Conservation (phyloP, 441 rosid species). For the Pelargonium fulgidum region DNA sequence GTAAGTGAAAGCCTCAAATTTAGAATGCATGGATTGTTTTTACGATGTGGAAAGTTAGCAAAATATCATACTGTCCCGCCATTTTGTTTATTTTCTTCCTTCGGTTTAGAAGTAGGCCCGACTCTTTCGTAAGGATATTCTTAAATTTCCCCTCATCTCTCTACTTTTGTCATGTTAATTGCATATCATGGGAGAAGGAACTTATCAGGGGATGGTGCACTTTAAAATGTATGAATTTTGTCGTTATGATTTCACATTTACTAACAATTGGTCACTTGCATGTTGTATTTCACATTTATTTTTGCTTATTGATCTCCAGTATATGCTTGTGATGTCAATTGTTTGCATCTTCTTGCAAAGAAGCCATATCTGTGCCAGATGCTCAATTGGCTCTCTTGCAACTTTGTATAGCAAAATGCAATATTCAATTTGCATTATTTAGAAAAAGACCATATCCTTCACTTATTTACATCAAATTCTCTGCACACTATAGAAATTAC, state of each 20-base stretch:
- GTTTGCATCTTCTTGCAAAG: no score
- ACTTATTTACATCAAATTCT: no score
- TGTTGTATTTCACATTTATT: neutral
- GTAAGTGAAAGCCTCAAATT: slow-evolving; percentile 38
- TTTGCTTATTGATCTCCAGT: no score
- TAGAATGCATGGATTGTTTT: slow-evolving; percentile 39
- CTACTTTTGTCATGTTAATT: slow-evolving; percentile 25
- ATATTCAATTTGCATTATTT: no score
- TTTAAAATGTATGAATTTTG: neutral
- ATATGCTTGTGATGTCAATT: no score
- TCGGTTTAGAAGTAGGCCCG: slow-evolving; percentile 24
- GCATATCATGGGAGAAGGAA: slow-evolving; percentile 15
- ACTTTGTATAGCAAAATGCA: no score
- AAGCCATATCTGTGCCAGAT: no score
- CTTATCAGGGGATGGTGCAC: slow-evolving; percentile 19
- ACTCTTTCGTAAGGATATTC: slow-evolving; percentile 20
- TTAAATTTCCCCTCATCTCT: slow-evolving; percentile 14
- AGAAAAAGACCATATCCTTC: no score
- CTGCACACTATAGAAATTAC: no score
- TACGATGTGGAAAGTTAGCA: slow-evolving; percentile 33
- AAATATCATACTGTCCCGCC: slow-evolving; percentile 11
- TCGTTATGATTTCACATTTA: neutral
- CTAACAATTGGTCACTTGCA: neutral
- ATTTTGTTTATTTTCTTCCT: slow-evolving; percentile 7
- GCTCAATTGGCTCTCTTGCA: no score